Percentiles rank a stretch among this genome's conserved stretches.
Evolutionary conservation across 371 early-diverging fungal species (phyloP).

Genomic region (Mortierella sp.): DNA sequence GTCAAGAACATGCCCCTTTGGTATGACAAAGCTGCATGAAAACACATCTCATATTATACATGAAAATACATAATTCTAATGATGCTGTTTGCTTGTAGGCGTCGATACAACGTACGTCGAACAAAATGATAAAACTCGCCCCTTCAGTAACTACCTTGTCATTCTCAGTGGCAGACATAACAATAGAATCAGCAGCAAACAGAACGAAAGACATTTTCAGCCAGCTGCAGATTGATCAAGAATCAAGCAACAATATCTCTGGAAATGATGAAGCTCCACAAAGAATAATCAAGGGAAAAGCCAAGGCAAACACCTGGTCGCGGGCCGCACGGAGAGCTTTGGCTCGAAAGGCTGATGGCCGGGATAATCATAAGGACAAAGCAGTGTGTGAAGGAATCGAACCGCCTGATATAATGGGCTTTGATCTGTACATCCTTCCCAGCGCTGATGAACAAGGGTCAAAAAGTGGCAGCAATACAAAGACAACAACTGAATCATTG

Average conservation of each 20-base stretch:
- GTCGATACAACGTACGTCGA: slow-evolving; percentile 25
- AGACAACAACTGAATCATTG: background rate
- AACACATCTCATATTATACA: too few species aligned
- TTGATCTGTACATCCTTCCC: slow-evolving; percentile 19
- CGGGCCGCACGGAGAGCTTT: slow-evolving; percentile 38
- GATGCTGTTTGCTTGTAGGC: slow-evolving; percentile 3
- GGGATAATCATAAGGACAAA: background rate
- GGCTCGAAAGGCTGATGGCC: slow-evolving; percentile 4
- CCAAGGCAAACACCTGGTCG: slow-evolving; percentile 44
- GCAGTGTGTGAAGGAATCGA: background rate
- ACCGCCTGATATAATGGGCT: slow-evolving; percentile 9
- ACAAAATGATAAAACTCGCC: slow-evolving; percentile 34
- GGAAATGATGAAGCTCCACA: background rate
- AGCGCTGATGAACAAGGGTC: background rate
- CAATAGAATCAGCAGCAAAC: background rate
- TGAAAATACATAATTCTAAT: background rate
- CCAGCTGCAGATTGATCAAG: slow-evolving; percentile 7
- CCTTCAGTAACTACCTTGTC: slow-evolving; percentile 26
- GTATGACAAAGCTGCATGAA: slow-evolving; percentile 6
- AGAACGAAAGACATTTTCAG: slow-evolving; percentile 3
- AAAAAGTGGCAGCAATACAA: background rate
- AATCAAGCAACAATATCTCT: background rate
- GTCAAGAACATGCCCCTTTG: slow-evolving; percentile 28
- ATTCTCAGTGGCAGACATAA: slow-evolving; percentile 2
- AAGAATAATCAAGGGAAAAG: background rate